Evolutionary conservation across 2,329 filamentous ascomycete genomes (phyloP).

Genomic region (Xylaria sp.): DNA sequence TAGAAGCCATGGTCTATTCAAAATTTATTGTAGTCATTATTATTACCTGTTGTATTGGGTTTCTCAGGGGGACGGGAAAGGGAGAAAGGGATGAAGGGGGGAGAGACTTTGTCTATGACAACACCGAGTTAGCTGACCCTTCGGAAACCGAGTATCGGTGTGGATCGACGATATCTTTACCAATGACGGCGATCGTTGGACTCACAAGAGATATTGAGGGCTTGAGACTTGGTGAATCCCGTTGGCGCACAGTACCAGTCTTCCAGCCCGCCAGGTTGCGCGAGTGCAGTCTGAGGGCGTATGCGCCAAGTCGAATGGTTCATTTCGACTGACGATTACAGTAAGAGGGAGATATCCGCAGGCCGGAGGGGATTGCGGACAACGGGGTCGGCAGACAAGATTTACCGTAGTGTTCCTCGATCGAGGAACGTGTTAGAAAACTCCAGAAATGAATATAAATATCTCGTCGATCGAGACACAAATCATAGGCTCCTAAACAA

Average conservation of each 20-base stretch:
- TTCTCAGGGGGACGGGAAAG: background rate
- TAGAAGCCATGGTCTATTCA: background rate
- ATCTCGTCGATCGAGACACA: constrained; percentile 6
- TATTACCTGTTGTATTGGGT: background rate
- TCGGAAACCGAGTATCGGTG: constrained; percentile 28
- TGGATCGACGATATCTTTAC: constrained; percentile 29
- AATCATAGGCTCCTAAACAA: background rate
- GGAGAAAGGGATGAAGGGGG: background rate
- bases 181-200: constrained; percentile 14
- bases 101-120: background rate
- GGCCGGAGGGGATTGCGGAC: constrained; percentile 18
- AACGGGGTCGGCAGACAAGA: constrained; percentile 20
- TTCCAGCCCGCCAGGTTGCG: constrained; percentile 19
- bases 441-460: constrained; percentile 34
- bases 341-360: constrained; percentile 28
- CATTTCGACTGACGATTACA: constrained; percentile 30
- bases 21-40: background rate
- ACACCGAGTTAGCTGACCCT: constrained; percentile 16
- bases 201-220: constrained; percentile 20
- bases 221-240: constrained; percentile 18
- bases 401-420: background rate
- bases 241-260: constrained; percentile 32
- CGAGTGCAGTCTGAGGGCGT: constrained; percentile 27
- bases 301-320: constrained; percentile 39
- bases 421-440: background rate